Evolutionary conservation across 176 grass and related monocot genomes (phyloP).

Genomic region (Carex parvula): DNA sequence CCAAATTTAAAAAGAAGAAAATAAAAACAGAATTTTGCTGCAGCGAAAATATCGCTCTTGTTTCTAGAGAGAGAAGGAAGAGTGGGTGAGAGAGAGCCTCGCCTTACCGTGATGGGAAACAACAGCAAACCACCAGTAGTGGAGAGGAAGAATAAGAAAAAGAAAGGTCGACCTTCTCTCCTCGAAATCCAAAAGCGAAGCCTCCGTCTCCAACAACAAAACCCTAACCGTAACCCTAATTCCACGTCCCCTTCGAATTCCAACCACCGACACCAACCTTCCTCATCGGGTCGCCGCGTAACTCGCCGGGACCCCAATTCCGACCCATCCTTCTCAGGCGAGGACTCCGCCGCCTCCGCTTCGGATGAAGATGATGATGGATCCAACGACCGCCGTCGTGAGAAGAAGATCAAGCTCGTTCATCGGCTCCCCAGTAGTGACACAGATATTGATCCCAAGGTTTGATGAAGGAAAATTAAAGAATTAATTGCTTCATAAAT

Average conservation of each 20-base stretch:
- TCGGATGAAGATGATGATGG: constrained; percentile 27
- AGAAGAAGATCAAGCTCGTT: constrained; percentile 42
- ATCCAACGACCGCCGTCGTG: constrained; percentile 21
- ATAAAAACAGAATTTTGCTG: background rate
- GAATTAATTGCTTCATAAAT: constrained; percentile 26
- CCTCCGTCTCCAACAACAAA: constrained; percentile 34
- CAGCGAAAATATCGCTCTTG: constrained; percentile 26
- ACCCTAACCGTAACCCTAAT: constrained; percentile 25
- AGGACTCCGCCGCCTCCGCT: background rate
- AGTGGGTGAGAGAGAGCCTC: constrained; percentile 20
- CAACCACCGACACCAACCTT: background rate
- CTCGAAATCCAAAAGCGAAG: constrained; percentile 46
- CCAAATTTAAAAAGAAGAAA: constrained; percentile 16
- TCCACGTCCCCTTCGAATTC: constrained; percentile 15
- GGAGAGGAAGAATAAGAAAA: constrained; percentile 31
- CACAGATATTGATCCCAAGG: background rate
- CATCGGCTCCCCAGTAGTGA: constrained; percentile 23
- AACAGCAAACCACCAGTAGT: constrained; percentile 22
- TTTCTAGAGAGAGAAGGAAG: constrained; percentile 30
- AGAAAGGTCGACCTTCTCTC: constrained; percentile 49
- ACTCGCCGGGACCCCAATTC: constrained; percentile 19
- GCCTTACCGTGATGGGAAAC: constrained; percentile 36
- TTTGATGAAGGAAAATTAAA: background rate
- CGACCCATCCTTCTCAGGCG: background rate
- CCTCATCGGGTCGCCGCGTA: constrained; percentile 11